Base-by-base conservation (phyloP, 2,329 filamentous ascomycete genomes). In the Dactylonectria macrodidyma region DNA sequence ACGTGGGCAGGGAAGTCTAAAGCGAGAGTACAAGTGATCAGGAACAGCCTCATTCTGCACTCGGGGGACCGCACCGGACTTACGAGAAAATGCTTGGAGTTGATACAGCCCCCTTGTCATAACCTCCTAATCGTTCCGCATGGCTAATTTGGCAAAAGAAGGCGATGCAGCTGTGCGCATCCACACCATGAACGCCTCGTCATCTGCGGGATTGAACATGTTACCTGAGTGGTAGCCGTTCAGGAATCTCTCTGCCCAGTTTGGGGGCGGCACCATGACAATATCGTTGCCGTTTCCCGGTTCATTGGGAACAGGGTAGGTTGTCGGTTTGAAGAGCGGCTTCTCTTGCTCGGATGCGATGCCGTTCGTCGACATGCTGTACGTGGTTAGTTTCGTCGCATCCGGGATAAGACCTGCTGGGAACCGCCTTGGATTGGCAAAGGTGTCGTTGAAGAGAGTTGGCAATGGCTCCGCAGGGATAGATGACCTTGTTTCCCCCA, bases 161-260 rank as follows among this genome's bases (percentile, higher is more conserved):
- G 47, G 47, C 10, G 59, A 54, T 3, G 48, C 48, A 33, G 59
- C 59, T 7, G 59, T 62, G 3, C 48, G 59, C 59, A 62, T 62
- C 59, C 59, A 62, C 10, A 62, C 36, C 59, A 62, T 62, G 46
- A 61, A 61, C 3, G 59, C n/a, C 26, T 61, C 59, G 16, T 61
- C 59, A 16, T 36, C 47, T 7, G 47, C 19, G 3, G 47, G 59
- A n/a, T 61, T 19, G 36, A 41, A 41, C 36, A 41, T 41, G 41
- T 46, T 46, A n/a, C 41, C 41, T n/a, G 3, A 16, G 41, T 46
- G 41, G 16, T 46, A 46, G 41, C 41, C 41, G 11, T n/a, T 46
- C 12, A 14, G 41, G 41, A 16, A 46, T 46, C 41, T 46, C 41
- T 46, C 41, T 16, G 41, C 41, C 41, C 41, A 46, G 41, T n/a